Evolutionary conservation across 2,329 filamentous ascomycete species (phyloP).

Genomic region (Nemania abortiva): DNA sequence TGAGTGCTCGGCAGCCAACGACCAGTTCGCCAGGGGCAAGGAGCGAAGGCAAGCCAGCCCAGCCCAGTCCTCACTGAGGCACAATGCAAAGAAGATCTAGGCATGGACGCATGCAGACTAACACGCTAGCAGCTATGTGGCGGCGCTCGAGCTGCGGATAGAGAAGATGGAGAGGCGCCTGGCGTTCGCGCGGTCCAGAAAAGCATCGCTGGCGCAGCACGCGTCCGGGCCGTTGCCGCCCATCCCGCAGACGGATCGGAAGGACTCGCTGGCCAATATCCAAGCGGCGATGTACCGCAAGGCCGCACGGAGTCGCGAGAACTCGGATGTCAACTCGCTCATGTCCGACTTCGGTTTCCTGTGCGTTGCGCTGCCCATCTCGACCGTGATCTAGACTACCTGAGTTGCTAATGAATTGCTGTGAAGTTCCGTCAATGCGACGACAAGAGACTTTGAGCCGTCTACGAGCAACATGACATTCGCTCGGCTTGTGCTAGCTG

Average conservation of each 20-base stretch:
- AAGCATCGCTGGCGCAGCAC: conserved; percentile 75
- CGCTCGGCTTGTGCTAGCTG: conserved; percentile 86
- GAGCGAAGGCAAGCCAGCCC: conserved; percentile 77
- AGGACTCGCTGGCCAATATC: conserved; percentile 72
- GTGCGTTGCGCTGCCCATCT: conserved; percentile 60
- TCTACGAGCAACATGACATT: conserved; percentile 92
- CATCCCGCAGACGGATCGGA: conserved; percentile 64
- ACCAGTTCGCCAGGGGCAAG: conserved; percentile 95
- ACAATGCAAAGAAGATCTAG: not conserved
- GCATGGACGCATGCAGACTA: conserved; percentile 21
- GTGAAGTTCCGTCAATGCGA: conserved; percentile 88
- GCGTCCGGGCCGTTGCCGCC: conserved; percentile 68
- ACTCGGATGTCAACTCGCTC: conserved; percentile 88
- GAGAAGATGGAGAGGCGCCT: conserved; percentile 88
- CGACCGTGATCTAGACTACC: not conserved
- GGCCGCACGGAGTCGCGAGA: conserved; percentile 75
- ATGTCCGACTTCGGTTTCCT: conserved; percentile 95
- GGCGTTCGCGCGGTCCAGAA: conserved; percentile 75
- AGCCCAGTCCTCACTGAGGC: not conserved
- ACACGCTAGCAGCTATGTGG: conserved; percentile 76
- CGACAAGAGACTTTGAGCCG: conserved; percentile 91
- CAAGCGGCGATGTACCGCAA: conserved; percentile 73
- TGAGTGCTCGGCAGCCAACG: conserved; percentile 93
- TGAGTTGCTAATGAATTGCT: conserved; percentile 31
- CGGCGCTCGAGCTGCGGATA: conserved; percentile 90